phyloP scores from a whole-genome alignment of 208 protist genomes.

The Porcisia hertigi region DNA sequence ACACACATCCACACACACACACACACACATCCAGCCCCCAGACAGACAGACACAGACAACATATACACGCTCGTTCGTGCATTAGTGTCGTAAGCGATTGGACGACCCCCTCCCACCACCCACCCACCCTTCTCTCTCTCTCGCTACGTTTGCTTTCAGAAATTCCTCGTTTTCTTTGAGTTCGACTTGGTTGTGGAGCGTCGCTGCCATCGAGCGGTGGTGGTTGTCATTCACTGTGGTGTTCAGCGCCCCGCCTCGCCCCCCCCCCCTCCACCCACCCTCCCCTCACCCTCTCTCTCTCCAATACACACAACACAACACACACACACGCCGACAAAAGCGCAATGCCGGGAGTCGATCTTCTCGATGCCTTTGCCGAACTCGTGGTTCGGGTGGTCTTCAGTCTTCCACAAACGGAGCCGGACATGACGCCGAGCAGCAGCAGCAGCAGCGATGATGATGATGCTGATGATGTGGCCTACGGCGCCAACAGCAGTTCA shows the following conservation, averaged over 20 bases:
- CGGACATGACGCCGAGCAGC: conserved; percentile 6
- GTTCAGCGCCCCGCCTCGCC: too few relatives aligned
- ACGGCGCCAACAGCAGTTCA: conserved; percentile 18
- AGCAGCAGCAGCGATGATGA: conserved; percentile 7
- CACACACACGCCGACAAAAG: background rate
- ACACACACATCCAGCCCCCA: background rate
- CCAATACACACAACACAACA: background rate
- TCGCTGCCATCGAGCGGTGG: too few relatives aligned
- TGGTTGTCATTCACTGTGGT: too few relatives aligned
- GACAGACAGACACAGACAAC: conserved; percentile 7
- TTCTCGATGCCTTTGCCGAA: conserved; percentile 72
- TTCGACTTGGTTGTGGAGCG: too few relatives aligned
- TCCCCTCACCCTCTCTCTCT: background rate
- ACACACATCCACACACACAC: background rate
- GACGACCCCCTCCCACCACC: too few relatives aligned
- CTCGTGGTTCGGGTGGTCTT: conserved; percentile 69
- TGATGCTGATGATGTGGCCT: conserved; percentile 9
- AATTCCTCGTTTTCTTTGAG: too few relatives aligned
- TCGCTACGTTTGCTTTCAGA: too few relatives aligned
- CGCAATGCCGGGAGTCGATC: conserved; percentile 54
- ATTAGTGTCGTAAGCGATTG: too few relatives aligned
- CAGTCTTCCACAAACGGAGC: conserved; percentile 37
- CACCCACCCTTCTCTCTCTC: too few relatives aligned
- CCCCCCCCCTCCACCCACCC: too few relatives aligned
- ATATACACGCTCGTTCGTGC: background rate